Percentiles rank a stretch among this genome's conserved stretches.
These are phyloP conservation scores for Begonia peltatifolia DNA, from an alignment of 306 rosid genomes.

Conservation along the genomic window DNA sequence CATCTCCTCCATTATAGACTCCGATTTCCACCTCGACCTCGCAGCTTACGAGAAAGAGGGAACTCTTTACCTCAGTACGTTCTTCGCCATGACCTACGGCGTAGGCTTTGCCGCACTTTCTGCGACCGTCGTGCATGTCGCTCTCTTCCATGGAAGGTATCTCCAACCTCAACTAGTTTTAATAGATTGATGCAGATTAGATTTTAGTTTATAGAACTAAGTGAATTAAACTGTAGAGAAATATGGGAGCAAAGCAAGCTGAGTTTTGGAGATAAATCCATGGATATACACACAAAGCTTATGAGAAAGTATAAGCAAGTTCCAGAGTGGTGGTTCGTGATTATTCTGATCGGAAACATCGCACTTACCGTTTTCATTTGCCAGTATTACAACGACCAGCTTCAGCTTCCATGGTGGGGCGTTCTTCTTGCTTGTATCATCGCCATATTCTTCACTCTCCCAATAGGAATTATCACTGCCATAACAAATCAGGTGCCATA, in stretches of 20 bases:
- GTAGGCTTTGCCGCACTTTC: conserved; percentile 83
- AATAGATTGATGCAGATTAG: background rate
- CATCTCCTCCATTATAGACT: conserved; percentile 50
- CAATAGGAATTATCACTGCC: conserved; percentile 84
- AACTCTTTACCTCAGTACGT: conserved; percentile 35
- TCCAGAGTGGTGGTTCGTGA: conserved; percentile 85
- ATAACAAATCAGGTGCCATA: conserved; percentile 61
- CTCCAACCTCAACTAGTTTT: background rate
- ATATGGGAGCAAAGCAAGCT: conserved; percentile 75
- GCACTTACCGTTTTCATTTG: conserved; percentile 44
- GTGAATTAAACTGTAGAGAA: conserved; percentile 29
- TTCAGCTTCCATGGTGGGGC: conserved; percentile 99
- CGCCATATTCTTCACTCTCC: conserved; percentile 82
- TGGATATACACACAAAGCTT: conserved; percentile 71
- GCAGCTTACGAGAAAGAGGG: conserved; percentile 53
- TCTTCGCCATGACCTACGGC: conserved; percentile 70
- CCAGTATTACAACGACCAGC: conserved; percentile 59
- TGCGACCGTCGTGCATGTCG: conserved; percentile 73
- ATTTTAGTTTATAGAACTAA: background rate
- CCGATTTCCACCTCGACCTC: conserved; percentile 48
- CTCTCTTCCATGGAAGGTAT: conserved; percentile 82
- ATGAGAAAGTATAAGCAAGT: conserved; percentile 68
- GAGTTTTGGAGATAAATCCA: conserved; percentile 34
- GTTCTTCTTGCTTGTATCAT: conserved; percentile 67
- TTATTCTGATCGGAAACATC: conserved; percentile 42